Evolutionary conservation across 805 yeast species (phyloP).

Genomic region (Naumovozyma baii): DNA sequence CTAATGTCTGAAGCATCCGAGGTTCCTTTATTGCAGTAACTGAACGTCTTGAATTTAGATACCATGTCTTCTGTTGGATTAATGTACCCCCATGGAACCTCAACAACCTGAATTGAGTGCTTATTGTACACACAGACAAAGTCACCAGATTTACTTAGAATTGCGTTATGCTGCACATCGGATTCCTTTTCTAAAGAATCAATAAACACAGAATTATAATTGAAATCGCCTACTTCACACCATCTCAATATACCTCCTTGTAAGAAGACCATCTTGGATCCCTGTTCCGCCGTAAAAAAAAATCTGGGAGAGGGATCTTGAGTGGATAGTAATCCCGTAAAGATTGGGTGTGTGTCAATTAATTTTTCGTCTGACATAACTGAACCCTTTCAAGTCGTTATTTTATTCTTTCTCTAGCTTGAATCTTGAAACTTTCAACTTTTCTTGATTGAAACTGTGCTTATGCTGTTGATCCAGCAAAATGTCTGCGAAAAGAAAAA

Average conservation of each 20-base stretch:
- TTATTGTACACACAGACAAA: conserved; percentile 16
- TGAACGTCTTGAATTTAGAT: conserved; percentile 1
- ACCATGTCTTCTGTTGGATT: conserved; percentile 3
- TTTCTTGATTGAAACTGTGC: too few species aligned
- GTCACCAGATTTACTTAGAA: conserved; percentile 13
- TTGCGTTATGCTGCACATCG: not conserved
- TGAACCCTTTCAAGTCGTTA: too few species aligned
- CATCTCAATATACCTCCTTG: conserved; percentile 15
- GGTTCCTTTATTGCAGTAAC: not conserved
- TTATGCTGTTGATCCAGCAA: too few species aligned
- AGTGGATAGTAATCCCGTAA: conserved; percentile 1
- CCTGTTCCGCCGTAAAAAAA: conserved; percentile 12
- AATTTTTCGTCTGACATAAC: conserved; percentile 1
- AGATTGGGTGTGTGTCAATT: conserved; percentile 7
- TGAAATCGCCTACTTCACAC: conserved; percentile 7
- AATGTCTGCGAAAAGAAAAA: not conserved
- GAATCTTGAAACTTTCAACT: too few species aligned
- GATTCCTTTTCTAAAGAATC: conserved; percentile 1
- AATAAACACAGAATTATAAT: conserved; percentile 11
- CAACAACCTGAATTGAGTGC: conserved; percentile 15
- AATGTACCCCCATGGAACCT: conserved; percentile 21
- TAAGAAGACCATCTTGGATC: conserved; percentile 11
- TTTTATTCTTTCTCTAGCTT: too few species aligned
- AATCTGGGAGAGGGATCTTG: conserved; percentile 5
- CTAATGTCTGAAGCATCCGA: conserved; percentile 15